Base-by-base conservation (phyloP, 2,329 filamentous ascomycete genomes). In the Exophiala sideris region DNA sequence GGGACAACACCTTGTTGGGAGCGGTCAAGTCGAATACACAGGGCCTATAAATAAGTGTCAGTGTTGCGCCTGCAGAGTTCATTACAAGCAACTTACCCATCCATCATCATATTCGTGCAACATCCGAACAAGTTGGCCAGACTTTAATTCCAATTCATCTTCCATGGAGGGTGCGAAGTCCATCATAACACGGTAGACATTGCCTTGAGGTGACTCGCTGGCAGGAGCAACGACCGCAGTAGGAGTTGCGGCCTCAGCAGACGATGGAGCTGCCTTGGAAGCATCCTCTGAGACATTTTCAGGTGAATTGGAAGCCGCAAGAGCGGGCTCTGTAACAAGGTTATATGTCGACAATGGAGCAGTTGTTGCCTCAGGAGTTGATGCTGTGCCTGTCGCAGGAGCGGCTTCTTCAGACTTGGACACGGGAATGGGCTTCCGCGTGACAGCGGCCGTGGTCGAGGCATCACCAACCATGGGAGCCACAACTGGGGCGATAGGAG, bases 31-130 rank as follows among this genome's bases (percentile, higher is more conserved):
- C 87, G 87, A 63, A 91, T 88, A 72, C 91, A 96, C 51, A 97
- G 88, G 67, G 91, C 89, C 89, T 91, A 61, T 5, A 48, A 55
- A 48, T 21, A 18, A 50, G 54, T 64, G 73, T 70, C 72, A 69
- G 62, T 41, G 48, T 56, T 67, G 64, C 56, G 49, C 51, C 46
- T 53, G 38, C 11, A 35, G 40, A 24, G 38, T 14, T 33, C 46
- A 36, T 48, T 24, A 51, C 35, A 35, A 20, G 52, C 12, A 32
- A 80, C 88, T 81, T 81, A 92, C 89, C 94, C 94, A 99, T 66
- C 94, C 94, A 73, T 99, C 94, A 68, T 99, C 94, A 66, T 97
- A 99, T 73, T 96, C 91, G 67, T 97, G 92, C 48, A 97, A 78
- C 60, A 99, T 77, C 60, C 92, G 83, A 47, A 97, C 89, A 45